These are phyloP conservation scores for Mucor mucedo DNA, from an alignment of 371 early-diverging fungal genomes.

Conservation along the genomic window DNA sequence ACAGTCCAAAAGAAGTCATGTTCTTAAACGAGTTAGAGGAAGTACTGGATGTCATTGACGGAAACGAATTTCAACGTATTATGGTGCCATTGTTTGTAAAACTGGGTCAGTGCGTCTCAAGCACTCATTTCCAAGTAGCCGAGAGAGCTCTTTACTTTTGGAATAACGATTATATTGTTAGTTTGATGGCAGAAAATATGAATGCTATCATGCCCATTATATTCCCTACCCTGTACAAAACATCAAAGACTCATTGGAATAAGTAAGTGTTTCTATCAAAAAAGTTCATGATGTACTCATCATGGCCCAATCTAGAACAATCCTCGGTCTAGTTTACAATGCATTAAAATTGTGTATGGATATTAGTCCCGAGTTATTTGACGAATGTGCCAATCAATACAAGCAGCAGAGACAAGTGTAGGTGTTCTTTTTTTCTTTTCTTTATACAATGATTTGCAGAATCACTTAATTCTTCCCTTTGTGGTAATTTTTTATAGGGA, in stretches of 20 bases:
- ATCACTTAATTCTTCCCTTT: too few species aligned
- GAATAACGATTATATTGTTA: conserved; percentile 97
- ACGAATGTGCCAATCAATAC: conserved; percentile 87
- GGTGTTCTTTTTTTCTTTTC: conserved; percentile 22
- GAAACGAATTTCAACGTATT: conserved; percentile 84
- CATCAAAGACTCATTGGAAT: conserved; percentile 97
- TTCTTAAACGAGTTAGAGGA: conserved; percentile 96
- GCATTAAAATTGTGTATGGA: conserved; percentile 96
- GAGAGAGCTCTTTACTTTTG: conserved; percentile 96
- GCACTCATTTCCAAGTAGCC: conserved; percentile 96
- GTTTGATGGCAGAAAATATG: conserved; percentile 90
- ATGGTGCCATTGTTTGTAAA: conserved; percentile 92
- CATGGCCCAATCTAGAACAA: conserved; percentile 62
- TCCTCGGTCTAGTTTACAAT: conserved; percentile 93
- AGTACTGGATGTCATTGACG: conserved; percentile 92
- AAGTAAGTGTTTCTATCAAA: conserved; percentile 55
- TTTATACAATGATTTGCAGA: too few species aligned
- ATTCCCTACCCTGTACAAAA: conserved; percentile 88
- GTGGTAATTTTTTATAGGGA: conserved; percentile 56
- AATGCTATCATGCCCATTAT: conserved; percentile 89
- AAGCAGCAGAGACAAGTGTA: conserved; percentile 84
- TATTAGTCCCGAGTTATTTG: conserved; percentile 91
- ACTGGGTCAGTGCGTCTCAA: conserved; percentile 92
- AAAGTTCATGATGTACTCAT: too few species aligned
- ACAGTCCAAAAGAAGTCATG: conserved; percentile 98